phyloP scores from a whole-genome alignment of 306 rosid genomes.

The Cicer judaicum region DNA sequence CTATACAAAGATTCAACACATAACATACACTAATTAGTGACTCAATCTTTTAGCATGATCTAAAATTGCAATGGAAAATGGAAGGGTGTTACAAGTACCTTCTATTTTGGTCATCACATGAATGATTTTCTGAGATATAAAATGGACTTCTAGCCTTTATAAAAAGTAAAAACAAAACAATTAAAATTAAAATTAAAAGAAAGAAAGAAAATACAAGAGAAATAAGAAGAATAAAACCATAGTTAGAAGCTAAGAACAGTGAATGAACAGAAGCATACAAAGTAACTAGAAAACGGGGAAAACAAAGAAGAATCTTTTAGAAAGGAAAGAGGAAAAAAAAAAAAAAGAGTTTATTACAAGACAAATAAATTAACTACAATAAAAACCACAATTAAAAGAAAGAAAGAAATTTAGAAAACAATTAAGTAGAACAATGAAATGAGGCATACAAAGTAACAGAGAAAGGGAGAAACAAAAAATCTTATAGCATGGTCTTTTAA shows the following conservation, averaged over 20 bases:
- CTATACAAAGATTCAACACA: constrained; percentile 46
- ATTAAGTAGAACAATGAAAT: not conserved
- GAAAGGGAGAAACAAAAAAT: not conserved
- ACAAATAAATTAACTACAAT: too few species aligned
- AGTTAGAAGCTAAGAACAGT: not conserved
- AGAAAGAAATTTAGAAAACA: too few species aligned
- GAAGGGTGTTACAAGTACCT: constrained; percentile 57
- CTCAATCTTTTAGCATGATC: constrained; percentile 12
- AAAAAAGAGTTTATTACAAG: too few species aligned
- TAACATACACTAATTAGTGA: not conserved
- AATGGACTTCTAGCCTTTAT: constrained; percentile 61
- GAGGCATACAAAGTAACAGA: not conserved
- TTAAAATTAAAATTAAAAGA: not conserved
- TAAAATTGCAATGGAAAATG: constrained; percentile 18
- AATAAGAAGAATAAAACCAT: not conserved
- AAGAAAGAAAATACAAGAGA: not conserved
- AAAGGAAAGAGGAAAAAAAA: too few species aligned
- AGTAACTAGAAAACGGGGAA: constrained; percentile 1
- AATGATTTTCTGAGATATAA: constrained; percentile 56
- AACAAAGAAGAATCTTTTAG: not conserved
- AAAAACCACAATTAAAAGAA: too few species aligned
- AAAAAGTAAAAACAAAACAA: not conserved
- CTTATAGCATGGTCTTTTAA: constrained; percentile 38
- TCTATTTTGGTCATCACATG: constrained; percentile 61
- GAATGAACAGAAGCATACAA: not conserved